phyloP scores from a whole-genome alignment of 2,329 filamentous ascomycete genomes.

The Diaporthe nobilis region DNA sequence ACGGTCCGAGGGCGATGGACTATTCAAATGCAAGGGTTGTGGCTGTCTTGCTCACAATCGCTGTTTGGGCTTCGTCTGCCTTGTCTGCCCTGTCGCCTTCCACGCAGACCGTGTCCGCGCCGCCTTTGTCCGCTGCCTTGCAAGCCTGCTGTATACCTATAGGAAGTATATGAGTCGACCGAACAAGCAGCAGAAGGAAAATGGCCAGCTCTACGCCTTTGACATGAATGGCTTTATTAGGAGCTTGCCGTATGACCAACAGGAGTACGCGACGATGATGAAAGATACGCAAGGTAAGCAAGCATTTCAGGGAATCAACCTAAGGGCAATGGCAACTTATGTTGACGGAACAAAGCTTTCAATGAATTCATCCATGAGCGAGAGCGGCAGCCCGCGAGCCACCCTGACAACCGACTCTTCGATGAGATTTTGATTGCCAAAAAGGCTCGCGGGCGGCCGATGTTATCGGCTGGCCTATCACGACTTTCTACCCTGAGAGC shows the following conservation, averaged over 20 bases:
- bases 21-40: constrained; percentile 81
- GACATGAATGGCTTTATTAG: constrained; percentile 76
- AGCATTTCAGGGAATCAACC: neutral
- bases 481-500: constrained; percentile 72
- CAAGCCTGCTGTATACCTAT: constrained; percentile 77
- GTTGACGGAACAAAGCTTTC: constrained; percentile 65
- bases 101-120: constrained; percentile 73
- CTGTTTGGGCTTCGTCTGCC: constrained; percentile 72
- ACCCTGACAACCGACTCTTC: constrained; percentile 81
- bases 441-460: constrained; percentile 75
- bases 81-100: constrained; percentile 76
- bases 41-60: constrained; percentile 69
- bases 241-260: constrained; percentile 75
- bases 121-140: constrained; percentile 75
- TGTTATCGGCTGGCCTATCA: constrained; percentile 75
- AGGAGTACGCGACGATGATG: constrained; percentile 75
- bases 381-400: constrained; percentile 73
- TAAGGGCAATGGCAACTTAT: neutral
- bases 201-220: constrained; percentile 73
- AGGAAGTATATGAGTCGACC: constrained; percentile 74
- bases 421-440: constrained; percentile 89
- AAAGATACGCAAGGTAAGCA: constrained; percentile 75
- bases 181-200: constrained; percentile 71
- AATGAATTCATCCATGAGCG: constrained; percentile 90
- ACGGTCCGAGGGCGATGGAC: constrained; percentile 77